phyloP scores from a whole-genome alignment of 2,329 filamentous ascomycete genomes.

The Phialophora tarda region DNA sequence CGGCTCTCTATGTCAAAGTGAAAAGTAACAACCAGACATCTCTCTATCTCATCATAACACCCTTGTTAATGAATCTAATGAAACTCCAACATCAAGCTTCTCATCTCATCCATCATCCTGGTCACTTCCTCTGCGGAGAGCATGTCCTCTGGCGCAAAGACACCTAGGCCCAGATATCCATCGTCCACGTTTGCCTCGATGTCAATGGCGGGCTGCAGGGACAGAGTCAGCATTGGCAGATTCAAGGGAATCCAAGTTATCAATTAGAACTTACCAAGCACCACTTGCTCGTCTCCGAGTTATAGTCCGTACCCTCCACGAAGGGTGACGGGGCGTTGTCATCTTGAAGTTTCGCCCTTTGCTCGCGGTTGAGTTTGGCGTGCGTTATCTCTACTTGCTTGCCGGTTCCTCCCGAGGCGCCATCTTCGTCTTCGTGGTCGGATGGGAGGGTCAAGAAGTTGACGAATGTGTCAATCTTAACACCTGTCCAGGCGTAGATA shows the following conservation, averaged over 20 bases:
- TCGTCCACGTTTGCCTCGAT: constrained; percentile 60
- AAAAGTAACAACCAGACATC: too few species aligned
- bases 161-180: constrained; percentile 56
- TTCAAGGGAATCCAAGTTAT: neutral
- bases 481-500: constrained; percentile 75
- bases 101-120: constrained; percentile 26
- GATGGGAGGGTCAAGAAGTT: constrained; percentile 73
- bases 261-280: constrained; percentile 36
- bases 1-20: too few species aligned
- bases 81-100: constrained; percentile 14
- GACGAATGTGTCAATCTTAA: constrained; percentile 73
- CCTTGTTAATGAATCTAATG: neutral
- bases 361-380: constrained; percentile 13
- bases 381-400: constrained; percentile 23
- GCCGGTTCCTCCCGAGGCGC: neutral
- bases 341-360: constrained; percentile 6
- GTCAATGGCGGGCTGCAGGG: constrained; percentile 58
- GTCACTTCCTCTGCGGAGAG: constrained; percentile 43
- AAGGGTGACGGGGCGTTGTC: constrained; percentile 29
- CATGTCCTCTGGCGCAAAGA: constrained; percentile 57
- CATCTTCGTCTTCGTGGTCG: constrained; percentile 17
- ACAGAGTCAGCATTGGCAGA: constrained; percentile 9
- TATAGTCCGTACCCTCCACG: constrained; percentile 8
- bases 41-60: too few species aligned
- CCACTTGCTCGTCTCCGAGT: constrained; percentile 16